Evolutionary conservation across 1,139 yeast genomes (phyloP).

Genomic region (Nadsonia commutata): DNA sequence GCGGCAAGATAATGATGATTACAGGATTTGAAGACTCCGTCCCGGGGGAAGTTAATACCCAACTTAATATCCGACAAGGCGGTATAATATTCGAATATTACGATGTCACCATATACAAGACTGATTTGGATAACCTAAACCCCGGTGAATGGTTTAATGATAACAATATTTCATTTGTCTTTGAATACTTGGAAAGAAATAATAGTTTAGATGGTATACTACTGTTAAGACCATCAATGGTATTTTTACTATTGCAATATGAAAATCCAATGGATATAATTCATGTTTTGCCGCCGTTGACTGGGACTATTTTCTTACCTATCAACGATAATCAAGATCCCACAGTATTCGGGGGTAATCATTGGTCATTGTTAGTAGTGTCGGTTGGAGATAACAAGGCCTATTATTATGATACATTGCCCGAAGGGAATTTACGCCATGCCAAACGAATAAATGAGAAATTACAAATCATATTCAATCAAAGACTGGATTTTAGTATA

Average conservation of each 20-base stretch:
- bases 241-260: slow-evolving; percentile 22
- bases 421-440: slow-evolving; percentile 27
- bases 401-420: slow-evolving; percentile 33
- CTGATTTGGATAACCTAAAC: slow-evolving; percentile 31
- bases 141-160: slow-evolving; percentile 64
- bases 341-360: slow-evolving; percentile 26
- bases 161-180: slow-evolving; percentile 49
- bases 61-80: neutral
- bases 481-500: slow-evolving; percentile 13
- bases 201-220: slow-evolving; percentile 11
- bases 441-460: slow-evolving; percentile 23
- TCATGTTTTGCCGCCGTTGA: slow-evolving; percentile 31
- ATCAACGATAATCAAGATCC: slow-evolving; percentile 39
- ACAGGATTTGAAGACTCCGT: too few relatives aligned
- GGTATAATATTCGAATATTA: slow-evolving; percentile 17
- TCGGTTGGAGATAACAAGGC: slow-evolving; percentile 26
- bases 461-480: slow-evolving; percentile 21
- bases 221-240: slow-evolving; percentile 29
- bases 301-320: slow-evolving; percentile 33
- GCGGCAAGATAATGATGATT: too few relatives aligned
- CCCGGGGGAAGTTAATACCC: too few relatives aligned
- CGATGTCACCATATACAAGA: slow-evolving; percentile 31
- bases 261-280: slow-evolving; percentile 18
- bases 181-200: slow-evolving; percentile 37
- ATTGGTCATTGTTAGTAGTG: slow-evolving; percentile 40